phyloP scores from a whole-genome alignment of 2,329 filamentous ascomycete species.

The Hirsutella minnesotensis region DNA sequence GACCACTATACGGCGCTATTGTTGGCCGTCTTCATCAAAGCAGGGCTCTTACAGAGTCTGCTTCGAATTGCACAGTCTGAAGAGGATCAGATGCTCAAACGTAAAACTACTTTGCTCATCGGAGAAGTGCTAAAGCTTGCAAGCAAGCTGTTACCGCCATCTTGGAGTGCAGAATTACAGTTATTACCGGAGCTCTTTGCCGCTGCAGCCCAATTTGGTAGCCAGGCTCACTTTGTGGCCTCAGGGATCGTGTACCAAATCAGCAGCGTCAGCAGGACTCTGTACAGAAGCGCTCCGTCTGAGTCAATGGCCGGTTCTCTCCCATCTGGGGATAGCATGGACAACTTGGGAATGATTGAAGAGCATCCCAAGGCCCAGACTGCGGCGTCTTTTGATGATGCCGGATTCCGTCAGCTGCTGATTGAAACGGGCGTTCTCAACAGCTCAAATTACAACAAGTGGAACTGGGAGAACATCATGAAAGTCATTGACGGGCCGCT shows the following conservation, averaged over 20 bases:
- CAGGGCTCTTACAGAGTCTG: slow-evolving; percentile 55
- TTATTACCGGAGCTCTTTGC: slow-evolving; percentile 77
- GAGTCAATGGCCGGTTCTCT: slow-evolving; percentile 23
- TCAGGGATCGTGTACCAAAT: slow-evolving; percentile 94
- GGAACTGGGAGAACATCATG: slow-evolving; percentile 93
- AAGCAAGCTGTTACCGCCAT: slow-evolving; percentile 69
- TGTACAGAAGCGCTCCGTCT: slow-evolving; percentile 64
- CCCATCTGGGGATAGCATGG: slow-evolving; percentile 31
- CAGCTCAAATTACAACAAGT: slow-evolving; percentile 85
- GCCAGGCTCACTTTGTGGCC: slow-evolving; percentile 65
- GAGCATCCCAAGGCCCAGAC: slow-evolving; percentile 42
- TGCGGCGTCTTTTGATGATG: slow-evolving; percentile 41
- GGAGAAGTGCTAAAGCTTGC: slow-evolving; percentile 86
- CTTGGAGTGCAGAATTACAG: slow-evolving; percentile 76
- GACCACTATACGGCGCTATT: slow-evolving; percentile 90
- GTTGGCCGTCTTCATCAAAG: slow-evolving; percentile 72
- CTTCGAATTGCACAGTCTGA: slow-evolving; percentile 56
- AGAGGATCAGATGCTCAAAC: slow-evolving; percentile 58
- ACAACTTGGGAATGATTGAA: slow-evolving; percentile 38
- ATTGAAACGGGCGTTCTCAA: slow-evolving; percentile 78
- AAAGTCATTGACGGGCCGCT: slow-evolving; percentile 87
- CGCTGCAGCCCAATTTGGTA: slow-evolving; percentile 59
- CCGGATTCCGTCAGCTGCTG: slow-evolving; percentile 50
- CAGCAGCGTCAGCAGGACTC: slow-evolving; percentile 87
- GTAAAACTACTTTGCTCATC: slow-evolving; percentile 82